These are phyloP conservation scores for Kodamaea leandrae DNA, from an alignment of 805 yeast species.

Conservation along the genomic window DNA sequence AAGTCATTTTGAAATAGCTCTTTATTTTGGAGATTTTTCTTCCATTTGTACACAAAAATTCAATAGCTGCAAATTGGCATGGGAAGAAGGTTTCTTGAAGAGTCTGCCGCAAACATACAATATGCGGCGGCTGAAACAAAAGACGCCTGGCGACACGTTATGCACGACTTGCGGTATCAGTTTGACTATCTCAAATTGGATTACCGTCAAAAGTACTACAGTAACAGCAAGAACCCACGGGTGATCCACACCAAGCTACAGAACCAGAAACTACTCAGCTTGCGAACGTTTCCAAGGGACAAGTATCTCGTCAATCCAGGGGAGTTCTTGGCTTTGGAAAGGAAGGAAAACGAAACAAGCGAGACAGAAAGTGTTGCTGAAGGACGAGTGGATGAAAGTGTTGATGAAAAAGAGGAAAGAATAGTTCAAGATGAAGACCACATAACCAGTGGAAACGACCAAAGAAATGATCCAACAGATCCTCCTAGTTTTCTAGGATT, in stretches of 20 bases:
- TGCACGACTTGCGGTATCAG: constrained; percentile 31
- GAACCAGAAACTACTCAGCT: constrained; percentile 33
- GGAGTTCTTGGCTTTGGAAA: constrained; percentile 22
- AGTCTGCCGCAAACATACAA: background rate
- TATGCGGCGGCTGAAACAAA: background rate
- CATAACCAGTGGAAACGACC: background rate
- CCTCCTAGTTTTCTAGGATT: too few relatives aligned
- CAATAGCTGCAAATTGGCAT: background rate
- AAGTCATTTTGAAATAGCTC: too few relatives aligned
- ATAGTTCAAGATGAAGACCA: background rate
- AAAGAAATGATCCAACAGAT: background rate
- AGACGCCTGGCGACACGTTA: constrained; percentile 1
- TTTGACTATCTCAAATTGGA: constrained; percentile 32
- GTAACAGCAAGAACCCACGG: constrained; percentile 34
- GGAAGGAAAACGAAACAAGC: background rate
- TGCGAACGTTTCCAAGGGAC: constrained; percentile 37
- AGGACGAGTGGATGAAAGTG: background rate
- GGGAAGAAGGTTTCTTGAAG: background rate
- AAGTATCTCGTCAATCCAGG: constrained; percentile 30
- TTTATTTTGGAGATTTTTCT: background rate
- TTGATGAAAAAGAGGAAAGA: constrained; percentile 1
- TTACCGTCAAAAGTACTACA: constrained; percentile 38
- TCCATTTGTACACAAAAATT: background rate
- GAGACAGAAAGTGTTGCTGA: background rate
- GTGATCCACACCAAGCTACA: constrained; percentile 36